Evolutionary conservation across 2,329 filamentous ascomycete genomes (phyloP).

Genomic region (Ascomycota sp.): DNA sequence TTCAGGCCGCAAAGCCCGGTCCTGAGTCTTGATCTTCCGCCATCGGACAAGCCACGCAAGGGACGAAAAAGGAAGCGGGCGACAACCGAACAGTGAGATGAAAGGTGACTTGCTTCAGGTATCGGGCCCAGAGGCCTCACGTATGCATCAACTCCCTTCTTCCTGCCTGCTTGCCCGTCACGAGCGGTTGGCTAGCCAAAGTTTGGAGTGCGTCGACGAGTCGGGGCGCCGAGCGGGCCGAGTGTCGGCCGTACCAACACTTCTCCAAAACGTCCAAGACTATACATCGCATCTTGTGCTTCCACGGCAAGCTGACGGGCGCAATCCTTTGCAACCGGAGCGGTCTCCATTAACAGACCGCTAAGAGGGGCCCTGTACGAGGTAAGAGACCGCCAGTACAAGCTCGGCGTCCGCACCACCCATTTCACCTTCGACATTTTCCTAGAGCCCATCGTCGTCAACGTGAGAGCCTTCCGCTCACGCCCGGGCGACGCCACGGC

Average conservation of each 20-base stretch:
- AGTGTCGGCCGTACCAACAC: slow-evolving; percentile 19
- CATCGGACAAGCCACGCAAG: too few species aligned
- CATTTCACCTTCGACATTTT: slow-evolving; percentile 18
- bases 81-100: too few species aligned
- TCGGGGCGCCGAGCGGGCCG: slow-evolving; percentile 9
- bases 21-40: too few species aligned
- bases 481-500: slow-evolving; percentile 15
- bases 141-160: slow-evolving; percentile 11
- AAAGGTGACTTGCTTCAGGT: slow-evolving; percentile 21
- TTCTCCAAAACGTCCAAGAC: slow-evolving; percentile 22
- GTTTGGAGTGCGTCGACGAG: slow-evolving; percentile 19
- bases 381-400: slow-evolving; percentile 13
- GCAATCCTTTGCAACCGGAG: slow-evolving; percentile 20
- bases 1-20: too few species aligned
- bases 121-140: slow-evolving; percentile 21
- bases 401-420: slow-evolving; percentile 11
- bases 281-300: slow-evolving; percentile 23
- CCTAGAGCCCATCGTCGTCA: slow-evolving; percentile 14
- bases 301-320: slow-evolving; percentile 21
- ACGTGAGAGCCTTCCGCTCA: slow-evolving; percentile 21
- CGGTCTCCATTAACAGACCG: slow-evolving; percentile 22
- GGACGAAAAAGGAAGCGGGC: too few species aligned
- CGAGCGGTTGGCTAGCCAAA: too few species aligned
- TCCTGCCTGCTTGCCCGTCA: background rate
- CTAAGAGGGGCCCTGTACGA: slow-evolving; percentile 21